phyloP scores from a whole-genome alignment of 1,139 yeast species.

The Blastobotrys aristatus region DNA sequence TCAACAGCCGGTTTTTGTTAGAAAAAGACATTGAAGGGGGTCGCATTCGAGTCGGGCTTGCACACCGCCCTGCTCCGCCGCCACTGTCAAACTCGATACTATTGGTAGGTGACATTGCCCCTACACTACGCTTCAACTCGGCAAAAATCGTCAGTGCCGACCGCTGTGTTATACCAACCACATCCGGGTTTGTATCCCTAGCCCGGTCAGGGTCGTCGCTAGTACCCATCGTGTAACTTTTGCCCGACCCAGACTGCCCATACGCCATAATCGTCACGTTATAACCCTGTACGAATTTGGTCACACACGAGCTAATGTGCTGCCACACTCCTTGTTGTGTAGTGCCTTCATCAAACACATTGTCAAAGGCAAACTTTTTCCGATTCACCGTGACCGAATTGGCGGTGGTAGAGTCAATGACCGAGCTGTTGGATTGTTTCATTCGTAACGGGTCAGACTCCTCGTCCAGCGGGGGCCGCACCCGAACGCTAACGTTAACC shows the following conservation, averaged over 20 bases:
- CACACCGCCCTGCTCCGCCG: conserved; percentile 4
- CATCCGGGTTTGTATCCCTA: conserved; percentile 11
- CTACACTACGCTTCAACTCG: conserved; percentile 9
- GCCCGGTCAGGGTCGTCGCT: conserved; percentile 15
- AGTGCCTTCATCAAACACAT: conserved; percentile 22
- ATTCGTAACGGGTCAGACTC: conserved; percentile 2
- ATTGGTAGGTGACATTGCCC: conserved; percentile 8
- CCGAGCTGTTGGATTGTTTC: not conserved
- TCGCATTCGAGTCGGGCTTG: conserved; percentile 10
- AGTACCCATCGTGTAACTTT: conserved; percentile 34
- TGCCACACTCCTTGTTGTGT: conserved; percentile 25
- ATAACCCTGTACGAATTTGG: conserved; percentile 24
- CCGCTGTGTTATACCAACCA: conserved; percentile 24
- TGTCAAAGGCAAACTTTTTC: conserved; percentile 24
- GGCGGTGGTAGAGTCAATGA: conserved; percentile 5
- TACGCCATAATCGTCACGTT: conserved; percentile 34
- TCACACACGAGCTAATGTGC: conserved; percentile 19
- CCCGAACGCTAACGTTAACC: conserved; percentile 22
- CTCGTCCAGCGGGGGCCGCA: conserved; percentile 16
- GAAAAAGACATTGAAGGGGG: conserved; percentile 14
- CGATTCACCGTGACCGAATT: conserved; percentile 10
- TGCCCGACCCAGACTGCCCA: conserved; percentile 35
- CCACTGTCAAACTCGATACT: not conserved
- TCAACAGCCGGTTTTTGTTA: conserved; percentile 10
- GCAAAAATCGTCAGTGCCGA: conserved; percentile 21